Evolutionary conservation across 1,139 yeast species (phyloP), one percentile per base, ranked within the genome.

Genomic region (Scheffersomyces stambukii): DNA sequence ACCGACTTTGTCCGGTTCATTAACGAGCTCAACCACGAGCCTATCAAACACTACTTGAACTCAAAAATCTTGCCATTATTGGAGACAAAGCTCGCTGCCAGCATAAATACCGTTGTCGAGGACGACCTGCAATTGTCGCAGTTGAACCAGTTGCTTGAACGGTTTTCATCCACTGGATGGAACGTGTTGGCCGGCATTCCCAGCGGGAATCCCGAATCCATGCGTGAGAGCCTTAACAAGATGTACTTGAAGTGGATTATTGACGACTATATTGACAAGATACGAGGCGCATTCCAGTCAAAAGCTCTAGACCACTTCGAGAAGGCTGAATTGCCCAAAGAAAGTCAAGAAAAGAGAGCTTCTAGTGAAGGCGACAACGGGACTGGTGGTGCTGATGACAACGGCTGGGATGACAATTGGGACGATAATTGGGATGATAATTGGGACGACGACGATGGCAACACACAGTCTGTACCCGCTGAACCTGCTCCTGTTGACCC

Each of bases 181-280:
- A 44, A 47, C 25, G 41, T 64, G 1, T 37, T 57, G 11, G 35
- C 47, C 9, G 45, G 48, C 24, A 9, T 50, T 52, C 32, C 30
- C 17, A 40, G 41, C 7, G 23, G 26, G 30, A 46, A 21, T n/a
- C n/a, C n/a, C n/a, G n/a, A n/a, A n/a, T 27, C 40, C 6, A 36
- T 53, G 14, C 38, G 45, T 19, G 53, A 49, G 8, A 49, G 51
- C 26, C 50, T 64, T 33, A 45, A 55, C 23, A 41, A 40, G 9
- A 44, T 63, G 22, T 52, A 60, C 34, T 33, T 43, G 21, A 55
- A 60, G 28, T 60, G 67, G 63, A 30, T 54, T 7, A 33, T 50
- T 11, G 60, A 59, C 32, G 48, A 45, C 16, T 52, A 46, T 28
- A 48, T 58, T 14, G 48, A 53, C 24, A 43, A 39, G 24, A 41